phyloP scores from a whole-genome alignment of 208 protist genomes.

The Strigomonas culicis region DNA sequence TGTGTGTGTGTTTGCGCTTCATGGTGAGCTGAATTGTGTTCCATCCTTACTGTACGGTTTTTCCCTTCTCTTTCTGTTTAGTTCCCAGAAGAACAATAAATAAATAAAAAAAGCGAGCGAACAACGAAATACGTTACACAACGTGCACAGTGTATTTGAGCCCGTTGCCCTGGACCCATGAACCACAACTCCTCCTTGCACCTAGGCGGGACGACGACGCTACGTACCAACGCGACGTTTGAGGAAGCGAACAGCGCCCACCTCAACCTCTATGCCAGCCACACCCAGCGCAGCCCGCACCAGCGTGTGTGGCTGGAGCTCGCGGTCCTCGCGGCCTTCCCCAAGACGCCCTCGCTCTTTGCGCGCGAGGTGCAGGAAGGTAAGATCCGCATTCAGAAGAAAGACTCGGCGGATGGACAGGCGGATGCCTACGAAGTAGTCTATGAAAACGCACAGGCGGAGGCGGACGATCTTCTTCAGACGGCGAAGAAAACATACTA shows the following conservation, averaged over 20 bases:
- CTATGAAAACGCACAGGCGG: not conserved
- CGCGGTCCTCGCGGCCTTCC: slow-evolving; percentile 61
- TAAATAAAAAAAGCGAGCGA: not conserved
- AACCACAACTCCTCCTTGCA: not conserved
- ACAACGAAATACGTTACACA: not conserved
- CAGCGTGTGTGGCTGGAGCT: slow-evolving; percentile 71
- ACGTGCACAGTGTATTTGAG: not conserved
- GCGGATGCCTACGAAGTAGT: no score
- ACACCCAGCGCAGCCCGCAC: slow-evolving; percentile 32
- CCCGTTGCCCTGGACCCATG: not conserved
- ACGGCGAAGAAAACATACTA: not conserved
- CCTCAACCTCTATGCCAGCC: slow-evolving; percentile 58
- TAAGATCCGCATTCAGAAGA: slow-evolving; percentile 40
- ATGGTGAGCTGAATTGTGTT: no score
- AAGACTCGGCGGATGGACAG: slow-evolving; percentile 36
- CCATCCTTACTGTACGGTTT: not conserved
- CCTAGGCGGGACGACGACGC: not conserved
- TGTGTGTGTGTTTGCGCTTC: slow-evolving; percentile 6
- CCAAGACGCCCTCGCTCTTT: slow-evolving; percentile 59
- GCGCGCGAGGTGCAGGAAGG: slow-evolving; percentile 50
- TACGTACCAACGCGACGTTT: not conserved
- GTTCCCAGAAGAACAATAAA: no score
- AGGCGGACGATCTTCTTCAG: not conserved
- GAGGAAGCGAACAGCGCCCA: slow-evolving; percentile 14
- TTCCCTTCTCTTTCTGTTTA: slow-evolving; percentile 8